Base-by-base conservation (phyloP, 1,139 yeast species). In the Hansenula anomala region DNA sequence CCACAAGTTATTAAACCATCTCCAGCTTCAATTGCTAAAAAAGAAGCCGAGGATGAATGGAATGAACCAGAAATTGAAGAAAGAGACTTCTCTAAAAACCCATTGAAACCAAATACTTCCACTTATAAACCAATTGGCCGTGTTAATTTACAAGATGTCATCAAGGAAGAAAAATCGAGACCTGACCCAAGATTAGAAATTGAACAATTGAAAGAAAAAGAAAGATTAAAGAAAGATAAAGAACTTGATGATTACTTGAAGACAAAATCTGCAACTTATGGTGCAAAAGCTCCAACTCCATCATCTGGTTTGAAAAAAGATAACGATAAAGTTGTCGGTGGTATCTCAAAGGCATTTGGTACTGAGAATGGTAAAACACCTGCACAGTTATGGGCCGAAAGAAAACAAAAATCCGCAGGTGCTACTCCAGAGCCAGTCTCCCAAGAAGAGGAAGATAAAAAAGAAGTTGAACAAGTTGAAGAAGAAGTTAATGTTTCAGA, bases 301-400 rank as follows among this genome's bases (percentile, higher is more conserved):
- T 49, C 59, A 18, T 46, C 62, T 3, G 55, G 63, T 25, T 56
- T 57, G 9, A 41, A 47, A 28, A 56, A 60, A 34, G 58, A 59
- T 38, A 55, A 59, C 30, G 74, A 76, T 33, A 72, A 74, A 42
- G 65, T 77, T 9, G 72, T 74, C 30, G 80, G 85, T 36, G 95
- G 90, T 28, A 63, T 75, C 30, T 75, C 80, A 40, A 76, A 81
- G 61, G 75, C 82, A 58, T 84, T 78, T 59, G 95, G 78, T 44
- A 69, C 86, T 37, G 75, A 75, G 48, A 77, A 74, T 42, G 96
- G 96, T 44, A 86, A 87, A 64, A 85, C 96, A 4, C 97, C 97
- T 24, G 96, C 96, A 28, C 97, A 89, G 63, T 58, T 86, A 28
- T 89, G 97, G 97, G 97, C 97, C 17, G 96, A 87, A 60, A 87